Conservation (phyloP, 257 asterid species). For the Rauvolfia tetraphylla region DNA sequence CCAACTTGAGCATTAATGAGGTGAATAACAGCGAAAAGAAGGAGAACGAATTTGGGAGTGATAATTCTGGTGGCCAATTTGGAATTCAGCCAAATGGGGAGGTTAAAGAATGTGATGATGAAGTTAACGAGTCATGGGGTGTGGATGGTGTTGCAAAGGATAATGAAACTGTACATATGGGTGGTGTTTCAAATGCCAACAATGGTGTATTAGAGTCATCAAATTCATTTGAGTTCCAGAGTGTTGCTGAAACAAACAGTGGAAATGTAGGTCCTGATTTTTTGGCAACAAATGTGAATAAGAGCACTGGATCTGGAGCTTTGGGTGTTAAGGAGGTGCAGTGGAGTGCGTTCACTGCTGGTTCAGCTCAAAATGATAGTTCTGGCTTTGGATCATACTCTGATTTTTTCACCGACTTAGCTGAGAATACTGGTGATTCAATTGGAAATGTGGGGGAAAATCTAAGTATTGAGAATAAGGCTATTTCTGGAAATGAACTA, state of each 20-base stretch:
- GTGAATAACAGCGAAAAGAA: slow-evolving; percentile 27
- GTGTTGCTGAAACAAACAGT: slow-evolving; percentile 24
- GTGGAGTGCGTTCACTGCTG: slow-evolving; percentile 76
- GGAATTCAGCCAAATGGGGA: slow-evolving; percentile 23
- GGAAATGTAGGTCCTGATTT: slow-evolving; percentile 37
- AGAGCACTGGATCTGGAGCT: slow-evolving; percentile 38
- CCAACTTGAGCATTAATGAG: slow-evolving; percentile 58
- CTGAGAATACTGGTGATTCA: slow-evolving; percentile 44
- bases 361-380: slow-evolving; percentile 36
- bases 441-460: slow-evolving; percentile 31
- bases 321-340: slow-evolving; percentile 78
- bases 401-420: slow-evolving; percentile 71
- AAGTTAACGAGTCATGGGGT: slow-evolving; percentile 3
- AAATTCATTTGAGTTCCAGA: slow-evolving; percentile 41
- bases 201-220: slow-evolving; percentile 30
- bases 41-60: slow-evolving; percentile 23
- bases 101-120: slow-evolving; percentile 21
- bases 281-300: slow-evolving; percentile 24
- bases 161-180: slow-evolving; percentile 16
- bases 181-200: slow-evolving; percentile 15
- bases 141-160: slow-evolving; percentile 30
- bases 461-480: slow-evolving; percentile 24
- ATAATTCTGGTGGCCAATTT: slow-evolving; percentile 18
- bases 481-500: slow-evolving; percentile 28
- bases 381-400: slow-evolving; percentile 81